Base-by-base conservation (phyloP, 208 protist genomes). In the Leptomonas pyrrhocoris region DNA sequence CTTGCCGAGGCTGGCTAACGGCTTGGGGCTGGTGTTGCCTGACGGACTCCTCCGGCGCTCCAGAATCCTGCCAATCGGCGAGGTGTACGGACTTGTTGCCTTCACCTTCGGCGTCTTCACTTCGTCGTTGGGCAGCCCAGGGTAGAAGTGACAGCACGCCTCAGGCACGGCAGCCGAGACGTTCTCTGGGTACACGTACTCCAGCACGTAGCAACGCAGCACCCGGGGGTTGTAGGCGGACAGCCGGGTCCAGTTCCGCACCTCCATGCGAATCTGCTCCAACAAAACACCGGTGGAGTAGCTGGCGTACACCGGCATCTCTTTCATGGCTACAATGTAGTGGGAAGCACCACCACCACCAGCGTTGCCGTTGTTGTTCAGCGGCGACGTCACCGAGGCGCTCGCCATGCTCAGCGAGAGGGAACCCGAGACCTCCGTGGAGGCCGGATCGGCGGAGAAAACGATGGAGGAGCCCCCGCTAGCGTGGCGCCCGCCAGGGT, bases 321-420 rank as follows among this genome's bases (percentile, higher is more conserved):
- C 86, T 71, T 92, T 92, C 68, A 85, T 83, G 18, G 83, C 86
- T 42, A 92, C 87, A 31, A 89, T 69, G 69, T 86, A 92, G 68
- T 80, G 80, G 54, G 62, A 34, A 19, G 59, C 50, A 7, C 27
- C 30, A 19, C 59, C 58, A 11, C 16, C 16, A 7, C 27, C 30
- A 19, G 45, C 58, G 7, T 7, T 7, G 42, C 9, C 43, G 46
- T 59, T 25, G 2, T 12, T 25, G 45, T 19, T 31, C 38, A 19
- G 15, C 48, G 31, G 50, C 8, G 55, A 51, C 21, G 34, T 38
- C 48, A 48, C 31, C 23, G 28, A 7, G 1, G 21, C 31, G 36
- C 61, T 67, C 34, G 34, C 30, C 21, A 67, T 48, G 15, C 61
- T 67, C 2, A 67, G 34, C 2, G 61, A 67, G 48, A 38, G 15